phyloP scores from a whole-genome alignment of 108 stramenopile species.

The Nannochloropsis salina region DNA sequence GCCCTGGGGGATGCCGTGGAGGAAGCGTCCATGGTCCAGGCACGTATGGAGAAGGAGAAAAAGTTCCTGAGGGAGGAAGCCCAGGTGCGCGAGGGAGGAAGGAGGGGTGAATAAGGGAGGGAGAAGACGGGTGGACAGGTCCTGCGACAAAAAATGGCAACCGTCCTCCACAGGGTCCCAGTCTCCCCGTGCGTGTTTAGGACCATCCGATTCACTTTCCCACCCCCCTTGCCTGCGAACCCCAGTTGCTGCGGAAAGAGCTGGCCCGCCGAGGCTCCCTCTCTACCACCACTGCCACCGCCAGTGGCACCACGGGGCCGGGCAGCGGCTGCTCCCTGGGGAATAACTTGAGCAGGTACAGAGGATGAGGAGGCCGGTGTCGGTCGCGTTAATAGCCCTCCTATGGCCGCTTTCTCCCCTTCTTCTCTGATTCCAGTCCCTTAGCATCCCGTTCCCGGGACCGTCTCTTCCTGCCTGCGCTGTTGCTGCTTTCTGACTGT shows the following conservation, averaged over 20 bases:
- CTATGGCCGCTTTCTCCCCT: no score
- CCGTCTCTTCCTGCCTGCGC: no score
- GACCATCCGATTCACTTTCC: not conserved
- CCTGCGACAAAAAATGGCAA: no score
- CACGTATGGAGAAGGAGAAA: not conserved
- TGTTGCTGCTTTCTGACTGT: no score
- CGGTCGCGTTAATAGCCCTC: no score
- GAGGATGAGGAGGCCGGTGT: not conserved
- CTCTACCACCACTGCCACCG: not conserved
- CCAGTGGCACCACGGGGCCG: not conserved
- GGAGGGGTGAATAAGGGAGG: not conserved
- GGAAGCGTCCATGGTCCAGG: not conserved
- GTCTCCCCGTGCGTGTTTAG: no score
- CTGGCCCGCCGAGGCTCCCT: not conserved
- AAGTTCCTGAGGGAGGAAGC: not conserved
- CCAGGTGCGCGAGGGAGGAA: not conserved
- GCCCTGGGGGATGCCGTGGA: not conserved
- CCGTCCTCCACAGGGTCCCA: no score
- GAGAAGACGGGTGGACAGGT: not conserved
- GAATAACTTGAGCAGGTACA: not conserved
- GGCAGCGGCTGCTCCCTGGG: not conserved
- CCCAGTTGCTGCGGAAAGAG: not conserved
- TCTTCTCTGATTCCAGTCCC: no score
- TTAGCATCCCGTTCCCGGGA: no score
- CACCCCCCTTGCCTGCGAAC: not conserved